Evolutionary conservation across 352 stramenopile species (phyloP).

Genomic region (Pythium graminicola): DNA sequence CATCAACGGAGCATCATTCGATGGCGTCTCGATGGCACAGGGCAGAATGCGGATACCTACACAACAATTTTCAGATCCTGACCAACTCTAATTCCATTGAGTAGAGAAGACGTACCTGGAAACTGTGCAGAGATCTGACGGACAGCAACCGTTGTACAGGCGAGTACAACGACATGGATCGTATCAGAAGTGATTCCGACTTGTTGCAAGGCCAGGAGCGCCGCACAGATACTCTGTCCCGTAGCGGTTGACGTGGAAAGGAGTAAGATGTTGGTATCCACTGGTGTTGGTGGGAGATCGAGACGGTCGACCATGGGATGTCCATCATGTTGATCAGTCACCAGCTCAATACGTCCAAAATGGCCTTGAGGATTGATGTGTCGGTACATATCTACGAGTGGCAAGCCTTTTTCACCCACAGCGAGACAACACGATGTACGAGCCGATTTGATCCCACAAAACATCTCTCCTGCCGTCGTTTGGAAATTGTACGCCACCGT

Average conservation of each 20-base stretch:
- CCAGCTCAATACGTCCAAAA: constrained; percentile 19
- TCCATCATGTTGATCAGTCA: background rate
- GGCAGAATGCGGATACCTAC: constrained; percentile 14
- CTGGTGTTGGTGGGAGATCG: constrained; percentile 16
- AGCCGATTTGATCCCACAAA: constrained; percentile 24
- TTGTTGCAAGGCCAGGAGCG: constrained; percentile 23
- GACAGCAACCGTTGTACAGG: constrained; percentile 28
- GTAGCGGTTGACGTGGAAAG: constrained; percentile 1
- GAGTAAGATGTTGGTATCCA: constrained; percentile 6
- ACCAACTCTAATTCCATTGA: background rate
- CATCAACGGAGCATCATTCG: constrained; percentile 8
- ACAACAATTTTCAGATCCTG: background rate
- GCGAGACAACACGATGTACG: constrained; percentile 33
- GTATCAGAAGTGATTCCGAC: constrained; percentile 23
- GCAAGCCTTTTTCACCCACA: constrained; percentile 32
- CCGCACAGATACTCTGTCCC: constrained; percentile 2
- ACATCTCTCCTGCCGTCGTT: constrained; percentile 28
- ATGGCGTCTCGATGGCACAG: constrained; percentile 25
- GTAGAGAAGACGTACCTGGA: constrained; percentile 23
- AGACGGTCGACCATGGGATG: constrained; percentile 6
- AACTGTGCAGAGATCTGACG: constrained; percentile 28
- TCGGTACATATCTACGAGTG: constrained; percentile 43
- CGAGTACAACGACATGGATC: constrained; percentile 41
- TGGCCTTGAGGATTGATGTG: constrained; percentile 40
- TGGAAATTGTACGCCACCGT: constrained; percentile 30